Percentiles rank a stretch among this genome's conserved stretches.
Conservation (phyloP, 164 flowering plant genomes). For the Taxillus chinensis region DNA sequence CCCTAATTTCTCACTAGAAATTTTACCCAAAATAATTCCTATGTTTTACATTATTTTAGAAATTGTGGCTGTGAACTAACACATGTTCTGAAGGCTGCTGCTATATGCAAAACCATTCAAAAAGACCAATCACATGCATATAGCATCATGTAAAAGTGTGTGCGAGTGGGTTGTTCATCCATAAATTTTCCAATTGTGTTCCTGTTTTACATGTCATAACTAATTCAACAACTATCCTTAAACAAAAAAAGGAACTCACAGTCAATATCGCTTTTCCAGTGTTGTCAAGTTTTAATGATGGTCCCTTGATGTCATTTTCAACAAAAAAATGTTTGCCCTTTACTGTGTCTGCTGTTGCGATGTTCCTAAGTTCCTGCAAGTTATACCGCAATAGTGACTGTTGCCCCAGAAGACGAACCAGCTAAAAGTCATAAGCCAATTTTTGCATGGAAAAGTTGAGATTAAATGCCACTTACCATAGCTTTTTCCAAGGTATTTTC, state of each 20-base stretch:
- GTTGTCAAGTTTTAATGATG: constrained; percentile 76
- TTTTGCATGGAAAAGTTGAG: background rate
- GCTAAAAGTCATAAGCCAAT: background rate
- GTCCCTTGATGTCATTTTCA: constrained; percentile 83
- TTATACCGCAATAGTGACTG: constrained; percentile 1
- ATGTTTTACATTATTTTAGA: too few species aligned
- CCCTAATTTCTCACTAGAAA: too few species aligned
- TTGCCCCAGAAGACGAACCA: background rate
- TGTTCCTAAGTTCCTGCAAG: constrained; percentile 72
- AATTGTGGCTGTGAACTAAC: background rate
- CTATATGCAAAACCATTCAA: background rate
- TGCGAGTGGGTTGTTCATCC: too few species aligned
- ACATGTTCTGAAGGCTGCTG: background rate
- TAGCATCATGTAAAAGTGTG: background rate
- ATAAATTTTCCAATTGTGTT: background rate
- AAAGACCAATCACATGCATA: background rate
- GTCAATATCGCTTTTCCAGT: constrained; percentile 83
- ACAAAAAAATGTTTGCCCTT: constrained; percentile 84
- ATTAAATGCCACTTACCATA: constrained; percentile 45
- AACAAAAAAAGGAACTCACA: constrained; percentile 22
- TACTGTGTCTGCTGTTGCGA: constrained; percentile 53
- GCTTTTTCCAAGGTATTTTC: constrained; percentile 72
- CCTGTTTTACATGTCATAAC: background rate
- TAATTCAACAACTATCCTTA: background rate
- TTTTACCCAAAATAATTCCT: too few species aligned